phyloP scores from a whole-genome alignment of 164 flowering plant genomes.

The Stephania cephalantha region DNA sequence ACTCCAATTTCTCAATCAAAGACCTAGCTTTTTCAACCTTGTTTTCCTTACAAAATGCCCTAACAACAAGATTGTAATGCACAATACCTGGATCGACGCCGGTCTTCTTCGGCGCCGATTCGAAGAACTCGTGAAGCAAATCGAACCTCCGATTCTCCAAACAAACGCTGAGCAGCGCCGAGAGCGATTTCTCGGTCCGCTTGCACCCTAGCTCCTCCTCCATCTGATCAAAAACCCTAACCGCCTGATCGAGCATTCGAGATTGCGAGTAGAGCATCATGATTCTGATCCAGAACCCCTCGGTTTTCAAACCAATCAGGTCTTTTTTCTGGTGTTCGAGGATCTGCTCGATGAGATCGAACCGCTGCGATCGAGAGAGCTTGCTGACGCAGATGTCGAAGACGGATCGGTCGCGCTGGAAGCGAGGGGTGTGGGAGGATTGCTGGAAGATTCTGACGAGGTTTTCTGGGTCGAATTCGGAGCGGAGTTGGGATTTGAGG shows the following conservation, averaged over 20 bases:
- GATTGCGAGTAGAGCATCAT: constrained; percentile 26
- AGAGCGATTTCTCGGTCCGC: constrained; percentile 24
- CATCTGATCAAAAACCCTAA: constrained; percentile 25
- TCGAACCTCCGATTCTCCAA: constrained; percentile 13
- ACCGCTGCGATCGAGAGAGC: constrained; percentile 19
- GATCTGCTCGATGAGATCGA: constrained; percentile 23
- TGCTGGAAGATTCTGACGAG: constrained; percentile 20
- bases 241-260: constrained; percentile 26
- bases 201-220: constrained; percentile 13
- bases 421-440: constrained; percentile 15
- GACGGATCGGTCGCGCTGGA: constrained; percentile 21
- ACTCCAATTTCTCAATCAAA: constrained; percentile 25
- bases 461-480: constrained; percentile 21
- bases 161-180: constrained; percentile 22
- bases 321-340: constrained; percentile 17
- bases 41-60: constrained; percentile 17
- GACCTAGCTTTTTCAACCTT: constrained; percentile 14
- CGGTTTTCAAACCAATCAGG: constrained; percentile 10
- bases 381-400: constrained; percentile 18
- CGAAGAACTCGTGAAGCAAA: constrained; percentile 13
- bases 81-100: constrained; percentile 13
- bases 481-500: constrained; percentile 19
- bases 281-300: constrained; percentile 33
- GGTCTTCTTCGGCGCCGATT: constrained; percentile 10
- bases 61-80: constrained; percentile 21